Evolutionary conservation across 2,329 filamentous ascomycete genomes (phyloP).

Genomic region (Penicillium thymicola): DNA sequence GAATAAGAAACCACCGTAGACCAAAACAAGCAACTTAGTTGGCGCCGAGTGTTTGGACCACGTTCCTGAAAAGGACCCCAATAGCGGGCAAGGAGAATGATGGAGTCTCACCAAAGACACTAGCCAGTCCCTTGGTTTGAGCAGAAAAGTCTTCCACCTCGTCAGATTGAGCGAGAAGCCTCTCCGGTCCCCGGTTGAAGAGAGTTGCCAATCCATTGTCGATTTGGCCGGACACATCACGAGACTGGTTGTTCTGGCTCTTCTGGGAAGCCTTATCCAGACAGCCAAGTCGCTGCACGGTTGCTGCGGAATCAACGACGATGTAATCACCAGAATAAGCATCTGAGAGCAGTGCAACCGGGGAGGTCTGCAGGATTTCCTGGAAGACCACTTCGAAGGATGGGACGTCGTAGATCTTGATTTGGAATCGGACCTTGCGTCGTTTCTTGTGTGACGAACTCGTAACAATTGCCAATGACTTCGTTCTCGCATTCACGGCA

Average conservation of each 20-base stretch:
- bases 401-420: slow-evolving; percentile 66
- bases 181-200: slow-evolving; percentile 27
- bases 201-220: slow-evolving; percentile 35
- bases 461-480: slow-evolving; percentile 65
- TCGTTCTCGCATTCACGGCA: slow-evolving; percentile 64
- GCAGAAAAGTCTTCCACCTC: slow-evolving; percentile 18
- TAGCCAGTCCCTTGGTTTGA: slow-evolving; percentile 30
- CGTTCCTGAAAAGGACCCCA: slow-evolving; percentile 37
- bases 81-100: slow-evolving; percentile 40
- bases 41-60: slow-evolving; percentile 34
- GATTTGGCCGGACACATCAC: slow-evolving; percentile 23
- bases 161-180: not conserved
- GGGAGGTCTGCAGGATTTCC: slow-evolving; percentile 52
- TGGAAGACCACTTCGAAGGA: slow-evolving; percentile 58
- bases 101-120: slow-evolving; percentile 39
- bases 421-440: slow-evolving; percentile 39
- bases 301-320: slow-evolving; percentile 70
- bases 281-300: slow-evolving; percentile 54
- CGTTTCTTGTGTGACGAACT: slow-evolving; percentile 47
- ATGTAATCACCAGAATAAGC: slow-evolving; percentile 68
- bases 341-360: slow-evolving; percentile 66
- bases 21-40: slow-evolving; percentile 8
- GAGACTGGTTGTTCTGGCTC: slow-evolving; percentile 18
- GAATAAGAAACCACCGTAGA: not conserved
- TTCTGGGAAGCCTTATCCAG: slow-evolving; percentile 24